Evolutionary conservation across 352 stramenopile species (phyloP).

Genomic region (Phytophthora pini): DNA sequence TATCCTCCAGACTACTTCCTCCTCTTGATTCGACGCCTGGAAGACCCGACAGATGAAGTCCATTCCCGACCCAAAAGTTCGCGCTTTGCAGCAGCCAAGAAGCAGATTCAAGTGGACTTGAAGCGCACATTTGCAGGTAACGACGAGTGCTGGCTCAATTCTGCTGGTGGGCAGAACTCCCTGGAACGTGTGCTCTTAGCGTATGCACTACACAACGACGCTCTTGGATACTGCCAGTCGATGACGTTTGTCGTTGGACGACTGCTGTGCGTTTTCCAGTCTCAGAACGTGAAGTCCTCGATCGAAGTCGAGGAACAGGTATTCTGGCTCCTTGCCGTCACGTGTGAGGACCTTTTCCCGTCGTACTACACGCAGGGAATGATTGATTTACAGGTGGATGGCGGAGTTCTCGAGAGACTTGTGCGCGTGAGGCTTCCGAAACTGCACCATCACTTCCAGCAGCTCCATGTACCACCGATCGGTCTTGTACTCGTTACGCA

Average conservation of each 20-base stretch:
- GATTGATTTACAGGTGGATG: constrained; percentile 64
- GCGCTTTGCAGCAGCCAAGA: constrained; percentile 46
- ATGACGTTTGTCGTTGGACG: constrained; percentile 91
- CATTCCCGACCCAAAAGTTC: constrained; percentile 17
- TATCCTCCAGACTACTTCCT: constrained; percentile 47
- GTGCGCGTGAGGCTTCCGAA: constrained; percentile 58
- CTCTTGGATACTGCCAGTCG: constrained; percentile 89
- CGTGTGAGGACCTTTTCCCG: constrained; percentile 70
- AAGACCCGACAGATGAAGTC: constrained; percentile 30
- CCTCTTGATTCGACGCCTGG: constrained; percentile 24
- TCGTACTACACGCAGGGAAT: constrained; percentile 74
- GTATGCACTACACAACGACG: constrained; percentile 81
- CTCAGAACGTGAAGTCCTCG: not conserved
- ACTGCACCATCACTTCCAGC: constrained; percentile 62
- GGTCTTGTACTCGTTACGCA: constrained; percentile 68
- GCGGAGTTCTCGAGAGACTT: constrained; percentile 58
- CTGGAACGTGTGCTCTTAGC: constrained; percentile 77
- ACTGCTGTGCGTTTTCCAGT: constrained; percentile 66
- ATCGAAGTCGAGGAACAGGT: constrained; percentile 48
- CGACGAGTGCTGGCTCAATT: constrained; percentile 67
- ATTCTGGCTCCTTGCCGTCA: constrained; percentile 65
- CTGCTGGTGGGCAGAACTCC: constrained; percentile 41
- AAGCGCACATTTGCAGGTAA: constrained; percentile 75
- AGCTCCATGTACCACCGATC: constrained; percentile 57
- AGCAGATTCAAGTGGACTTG: constrained; percentile 71